A percentile compares a stretch with the other conserved stretches of the same genome.
phyloP scores from a whole-genome alignment of 306 rosid genomes.

The Begonia fuchsioides region DNA sequence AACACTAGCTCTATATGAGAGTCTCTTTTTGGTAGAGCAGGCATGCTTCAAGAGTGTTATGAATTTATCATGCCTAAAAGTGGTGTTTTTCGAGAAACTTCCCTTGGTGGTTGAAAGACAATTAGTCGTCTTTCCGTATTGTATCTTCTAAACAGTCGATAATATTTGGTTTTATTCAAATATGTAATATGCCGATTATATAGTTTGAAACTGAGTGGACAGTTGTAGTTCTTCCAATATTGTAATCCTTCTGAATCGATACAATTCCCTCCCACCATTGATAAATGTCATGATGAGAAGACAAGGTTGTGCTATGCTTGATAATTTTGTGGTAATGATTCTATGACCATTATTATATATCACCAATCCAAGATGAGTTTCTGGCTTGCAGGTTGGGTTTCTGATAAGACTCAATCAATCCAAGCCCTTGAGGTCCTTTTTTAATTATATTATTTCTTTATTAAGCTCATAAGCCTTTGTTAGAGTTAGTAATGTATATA shows the following conservation, averaged over 20 bases:
- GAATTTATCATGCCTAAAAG: too few species aligned
- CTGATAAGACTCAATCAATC: constrained; percentile 63
- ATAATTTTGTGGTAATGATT: neutral
- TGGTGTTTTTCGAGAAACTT: constrained; percentile 37
- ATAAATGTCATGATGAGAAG: neutral
- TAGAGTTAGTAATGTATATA: too few species aligned
- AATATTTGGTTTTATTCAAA: too few species aligned
- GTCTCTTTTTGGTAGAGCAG: too few species aligned
- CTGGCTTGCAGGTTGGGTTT: constrained; percentile 89
- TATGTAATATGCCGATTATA: too few species aligned
- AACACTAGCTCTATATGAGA: constrained; percentile 45
- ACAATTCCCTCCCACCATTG: neutral
- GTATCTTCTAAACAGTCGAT: too few species aligned
- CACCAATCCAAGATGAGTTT: constrained; percentile 83
- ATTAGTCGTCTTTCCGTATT: too few species aligned
- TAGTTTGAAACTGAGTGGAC: too few species aligned
- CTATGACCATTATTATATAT: constrained; percentile 44
- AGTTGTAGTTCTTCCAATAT: too few species aligned
- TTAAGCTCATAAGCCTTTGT: too few species aligned
- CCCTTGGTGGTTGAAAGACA: constrained; percentile 47
- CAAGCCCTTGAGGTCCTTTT: constrained; percentile 78
- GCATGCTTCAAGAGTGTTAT: too few species aligned
- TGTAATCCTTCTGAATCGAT: neutral
- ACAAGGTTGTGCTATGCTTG: neutral
- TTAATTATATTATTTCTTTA: too few species aligned